Conservation (phyloP, 768 basidiomycete genomes). For the Austroboletus eburneus region DNA sequence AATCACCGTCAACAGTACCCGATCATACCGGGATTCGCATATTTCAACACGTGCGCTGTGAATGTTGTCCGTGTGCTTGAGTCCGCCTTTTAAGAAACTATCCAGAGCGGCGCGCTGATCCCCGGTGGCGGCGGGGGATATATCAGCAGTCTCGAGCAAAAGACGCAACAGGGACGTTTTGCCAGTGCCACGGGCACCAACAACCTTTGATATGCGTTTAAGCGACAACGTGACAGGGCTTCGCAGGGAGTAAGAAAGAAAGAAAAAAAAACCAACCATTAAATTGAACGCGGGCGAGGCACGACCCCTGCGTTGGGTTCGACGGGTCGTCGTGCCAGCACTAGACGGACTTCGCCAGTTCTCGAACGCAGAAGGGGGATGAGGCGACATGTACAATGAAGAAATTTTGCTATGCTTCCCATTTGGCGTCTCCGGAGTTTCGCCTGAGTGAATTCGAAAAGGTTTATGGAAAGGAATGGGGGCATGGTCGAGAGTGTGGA, state of each 20-base stretch:
- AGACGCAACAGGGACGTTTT: slow-evolving; percentile 81
- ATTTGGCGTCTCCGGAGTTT: slow-evolving; percentile 20
- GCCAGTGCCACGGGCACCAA: slow-evolving; percentile 75
- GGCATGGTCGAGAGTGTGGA: slow-evolving; percentile 46
- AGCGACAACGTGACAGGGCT: not conserved
- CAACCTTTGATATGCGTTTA: slow-evolving; percentile 50
- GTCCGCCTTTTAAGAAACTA: slow-evolving; percentile 56
- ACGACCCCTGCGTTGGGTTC: slow-evolving; percentile 61
- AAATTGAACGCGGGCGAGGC: slow-evolving; percentile 79
- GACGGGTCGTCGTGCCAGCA: slow-evolving; percentile 40
- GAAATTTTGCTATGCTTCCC: slow-evolving; percentile 54
- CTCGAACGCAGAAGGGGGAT: slow-evolving; percentile 60
- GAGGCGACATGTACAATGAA: slow-evolving; percentile 59
- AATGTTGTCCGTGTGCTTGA: slow-evolving; percentile 60
- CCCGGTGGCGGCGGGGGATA: slow-evolving; percentile 70
- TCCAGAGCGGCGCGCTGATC: slow-evolving; percentile 68
- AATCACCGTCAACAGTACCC: slow-evolving; percentile 73
- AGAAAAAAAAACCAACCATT: slow-evolving; percentile 64
- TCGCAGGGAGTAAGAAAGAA: too few species aligned
- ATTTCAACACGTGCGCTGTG: slow-evolving; percentile 75
- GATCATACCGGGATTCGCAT: slow-evolving; percentile 77
- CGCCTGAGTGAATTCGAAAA: slow-evolving; percentile 51
- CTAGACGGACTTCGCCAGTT: slow-evolving; percentile 41
- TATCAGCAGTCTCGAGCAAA: slow-evolving; percentile 78
- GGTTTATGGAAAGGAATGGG: slow-evolving; percentile 83